phyloP scores from a whole-genome alignment of 106 monocot genomes.

The Dendrobium officinale region DNA sequence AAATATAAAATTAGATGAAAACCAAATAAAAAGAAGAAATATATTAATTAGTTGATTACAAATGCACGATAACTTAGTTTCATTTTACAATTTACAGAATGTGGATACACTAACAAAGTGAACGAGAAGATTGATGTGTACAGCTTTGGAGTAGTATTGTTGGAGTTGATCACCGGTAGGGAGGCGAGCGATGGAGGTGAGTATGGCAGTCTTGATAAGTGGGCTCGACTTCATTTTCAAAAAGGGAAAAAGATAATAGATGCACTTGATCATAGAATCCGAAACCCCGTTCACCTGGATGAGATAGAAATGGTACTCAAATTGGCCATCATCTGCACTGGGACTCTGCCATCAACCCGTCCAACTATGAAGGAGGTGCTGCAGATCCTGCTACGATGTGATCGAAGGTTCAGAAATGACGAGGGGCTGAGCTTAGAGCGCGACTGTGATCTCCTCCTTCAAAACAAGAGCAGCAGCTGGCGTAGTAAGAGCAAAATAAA shows the following conservation, averaged over 20 bases:
- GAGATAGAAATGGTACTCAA: slow-evolving; percentile 50
- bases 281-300: slow-evolving; percentile 21
- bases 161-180: slow-evolving; percentile 69
- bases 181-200: slow-evolving; percentile 34
- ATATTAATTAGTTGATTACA: too few relatives aligned
- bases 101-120: slow-evolving; percentile 40
- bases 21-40: too few relatives aligned
- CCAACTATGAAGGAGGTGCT: slow-evolving; percentile 80
- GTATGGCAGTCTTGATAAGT: slow-evolving; percentile 39
- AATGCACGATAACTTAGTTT: too few relatives aligned
- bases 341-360: slow-evolving; percentile 38
- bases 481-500: not conserved
- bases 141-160: slow-evolving; percentile 84
- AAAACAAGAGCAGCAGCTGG: not conserved
- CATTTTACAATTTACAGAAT: slow-evolving; percentile 17
- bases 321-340: slow-evolving; percentile 61
- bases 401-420: not conserved
- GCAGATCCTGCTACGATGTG: slow-evolving; percentile 46
- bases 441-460: slow-evolving; percentile 28
- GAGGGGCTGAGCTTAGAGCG: slow-evolving; percentile 8
- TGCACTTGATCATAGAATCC: slow-evolving; percentile 26
- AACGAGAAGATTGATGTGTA: slow-evolving; percentile 72
- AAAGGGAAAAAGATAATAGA: slow-evolving; percentile 25
- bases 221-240: slow-evolving; percentile 57
- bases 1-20: too few relatives aligned